A percentile compares a stretch with the other conserved stretches of the same genome.
Conservation (phyloP, 2,329 filamentous ascomycete genomes). For the Chaetomiaceae sp. region DNA sequence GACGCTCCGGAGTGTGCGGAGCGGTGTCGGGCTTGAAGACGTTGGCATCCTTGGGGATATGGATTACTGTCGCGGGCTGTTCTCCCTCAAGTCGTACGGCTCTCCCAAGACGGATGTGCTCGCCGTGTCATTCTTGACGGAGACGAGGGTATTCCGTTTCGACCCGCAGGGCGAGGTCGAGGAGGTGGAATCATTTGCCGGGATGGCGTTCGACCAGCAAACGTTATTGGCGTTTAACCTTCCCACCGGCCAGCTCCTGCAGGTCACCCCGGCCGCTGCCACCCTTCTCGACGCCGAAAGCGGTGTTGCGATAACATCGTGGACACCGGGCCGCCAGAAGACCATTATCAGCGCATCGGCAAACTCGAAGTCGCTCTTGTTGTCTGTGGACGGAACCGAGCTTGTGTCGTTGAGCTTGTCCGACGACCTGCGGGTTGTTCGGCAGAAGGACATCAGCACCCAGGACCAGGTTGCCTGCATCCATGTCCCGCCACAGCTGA, state of each 20-base stretch:
- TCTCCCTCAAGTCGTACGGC: slow-evolving; percentile 55
- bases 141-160: slow-evolving; percentile 81
- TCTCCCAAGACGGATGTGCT: slow-evolving; percentile 61
- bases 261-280: slow-evolving; percentile 66
- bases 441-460: slow-evolving; percentile 56
- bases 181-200: slow-evolving; percentile 73
- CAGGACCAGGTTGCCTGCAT: slow-evolving; percentile 82
- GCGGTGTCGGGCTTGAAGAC: slow-evolving; percentile 89
- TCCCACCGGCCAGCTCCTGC: slow-evolving; percentile 60
- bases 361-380: slow-evolving; percentile 63
- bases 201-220: slow-evolving; percentile 62
- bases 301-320: slow-evolving; percentile 52
- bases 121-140: slow-evolving; percentile 73
- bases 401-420: slow-evolving; percentile 65
- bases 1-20: slow-evolving; percentile 82
- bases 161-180: slow-evolving; percentile 72
- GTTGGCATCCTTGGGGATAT: slow-evolving; percentile 78
- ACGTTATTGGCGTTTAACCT: slow-evolving; percentile 71
- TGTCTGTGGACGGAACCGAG: slow-evolving; percentile 72
- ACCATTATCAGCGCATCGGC: slow-evolving; percentile 74
- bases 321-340: slow-evolving; percentile 48
- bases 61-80: slow-evolving; percentile 67
- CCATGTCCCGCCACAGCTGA: slow-evolving; percentile 62
- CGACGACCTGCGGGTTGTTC: slow-evolving; percentile 52
- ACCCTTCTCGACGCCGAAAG: slow-evolving; percentile 58